These are phyloP conservation scores for Kazachstania psychrophila DNA, from an alignment of 805 yeast species.

Conservation along the genomic window DNA sequence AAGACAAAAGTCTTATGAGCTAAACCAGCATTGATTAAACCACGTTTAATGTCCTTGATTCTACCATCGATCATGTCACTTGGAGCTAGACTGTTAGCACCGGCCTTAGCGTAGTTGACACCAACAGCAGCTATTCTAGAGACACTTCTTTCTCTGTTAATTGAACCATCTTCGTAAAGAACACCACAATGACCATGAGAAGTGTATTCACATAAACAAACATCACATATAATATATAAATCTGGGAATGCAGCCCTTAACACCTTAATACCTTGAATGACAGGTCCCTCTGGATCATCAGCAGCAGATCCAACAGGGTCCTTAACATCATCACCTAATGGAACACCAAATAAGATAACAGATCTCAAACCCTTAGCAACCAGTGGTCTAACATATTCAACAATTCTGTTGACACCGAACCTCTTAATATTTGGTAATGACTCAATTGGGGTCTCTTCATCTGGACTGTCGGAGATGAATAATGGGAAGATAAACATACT, in stretches of 20 bases:
- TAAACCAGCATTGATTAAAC: conserved; percentile 66
- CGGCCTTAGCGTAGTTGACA: conserved; percentile 89
- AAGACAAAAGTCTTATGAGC: conserved; percentile 85
- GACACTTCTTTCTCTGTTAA: conserved; percentile 67
- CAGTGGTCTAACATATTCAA: conserved; percentile 59
- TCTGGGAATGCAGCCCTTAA: conserved; percentile 64
- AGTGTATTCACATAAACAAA: conserved; percentile 93
- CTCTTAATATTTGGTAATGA: conserved; percentile 84
- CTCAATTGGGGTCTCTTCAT: conserved; percentile 66
- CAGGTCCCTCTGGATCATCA: conserved; percentile 95
- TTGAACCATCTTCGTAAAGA: conserved; percentile 74
- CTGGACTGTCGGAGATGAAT: conserved; percentile 70
- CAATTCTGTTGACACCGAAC: conserved; percentile 70
- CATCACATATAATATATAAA: conserved; percentile 84
- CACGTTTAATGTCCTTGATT: conserved; percentile 75
- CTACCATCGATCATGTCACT: conserved; percentile 98
- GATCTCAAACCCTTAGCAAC: conserved; percentile 75
- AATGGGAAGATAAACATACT: conserved; percentile 89
- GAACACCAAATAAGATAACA: conserved; percentile 89
- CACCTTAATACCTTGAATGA: conserved; percentile 64
- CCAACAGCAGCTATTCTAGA: conserved; percentile 89
- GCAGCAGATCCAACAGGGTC: conserved; percentile 83
- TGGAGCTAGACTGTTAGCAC: conserved; percentile 93
- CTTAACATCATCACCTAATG: conserved; percentile 62
- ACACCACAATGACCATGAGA: conserved; percentile 98